phyloP scores from a whole-genome alignment of 2,329 filamentous ascomycete species.

The Verticillium alfalfae region DNA sequence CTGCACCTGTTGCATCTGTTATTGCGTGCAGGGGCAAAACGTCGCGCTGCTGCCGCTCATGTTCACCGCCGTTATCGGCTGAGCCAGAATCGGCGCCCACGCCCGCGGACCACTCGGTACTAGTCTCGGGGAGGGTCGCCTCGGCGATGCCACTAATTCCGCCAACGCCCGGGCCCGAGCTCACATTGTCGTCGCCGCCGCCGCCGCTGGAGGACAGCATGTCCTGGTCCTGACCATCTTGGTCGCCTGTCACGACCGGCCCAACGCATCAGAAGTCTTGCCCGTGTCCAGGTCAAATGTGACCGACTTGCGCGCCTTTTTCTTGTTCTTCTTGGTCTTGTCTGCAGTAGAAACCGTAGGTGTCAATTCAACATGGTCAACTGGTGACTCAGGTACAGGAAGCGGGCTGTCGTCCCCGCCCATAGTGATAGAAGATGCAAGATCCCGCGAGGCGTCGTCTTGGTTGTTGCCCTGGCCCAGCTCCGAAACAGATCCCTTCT shows the following conservation, averaged over 20 bases:
- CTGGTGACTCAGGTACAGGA: conserved; percentile 6
- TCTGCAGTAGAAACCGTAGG: conserved; percentile 12
- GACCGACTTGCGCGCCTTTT: conserved; percentile 25
- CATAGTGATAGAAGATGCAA: neutral
- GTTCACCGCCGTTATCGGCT: neutral
- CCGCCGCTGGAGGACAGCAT: neutral
- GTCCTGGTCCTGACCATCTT: neutral
- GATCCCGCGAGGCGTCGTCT: neutral
- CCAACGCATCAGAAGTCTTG: neutral
- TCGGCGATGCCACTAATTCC: neutral
- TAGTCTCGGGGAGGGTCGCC: neutral
- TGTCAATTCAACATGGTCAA: conserved; percentile 15
- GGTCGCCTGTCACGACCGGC: neutral
- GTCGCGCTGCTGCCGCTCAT: neutral
- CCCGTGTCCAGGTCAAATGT: neutral
- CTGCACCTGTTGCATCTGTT: too few species aligned
- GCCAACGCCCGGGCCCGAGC: neutral
- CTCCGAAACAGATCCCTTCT: conserved; percentile 8
- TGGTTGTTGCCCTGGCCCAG: conserved; percentile 1
- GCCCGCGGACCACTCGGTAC: neutral
- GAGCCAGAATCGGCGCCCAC: neutral
- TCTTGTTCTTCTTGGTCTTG: conserved; percentile 31
- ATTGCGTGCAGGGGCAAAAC: neutral
- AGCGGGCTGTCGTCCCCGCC: neutral
- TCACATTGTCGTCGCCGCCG: neutral